A percentile compares a stretch with the other conserved stretches of the same genome.
Evolutionary conservation across 176 grass and related monocot genomes (phyloP).

Genomic region (Triticum turgidum): DNA sequence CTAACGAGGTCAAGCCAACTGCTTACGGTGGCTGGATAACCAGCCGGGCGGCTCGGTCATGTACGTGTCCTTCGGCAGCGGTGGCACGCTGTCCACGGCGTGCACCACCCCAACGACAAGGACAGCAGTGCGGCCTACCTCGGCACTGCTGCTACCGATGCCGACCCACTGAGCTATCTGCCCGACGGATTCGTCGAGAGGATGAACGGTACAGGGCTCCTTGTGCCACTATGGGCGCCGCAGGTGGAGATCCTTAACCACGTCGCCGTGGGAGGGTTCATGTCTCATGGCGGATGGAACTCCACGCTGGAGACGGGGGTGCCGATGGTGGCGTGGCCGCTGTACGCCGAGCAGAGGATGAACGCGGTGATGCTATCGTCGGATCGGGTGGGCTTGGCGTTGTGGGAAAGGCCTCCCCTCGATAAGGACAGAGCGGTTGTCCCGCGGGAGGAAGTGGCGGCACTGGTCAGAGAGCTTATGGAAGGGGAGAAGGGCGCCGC

Average conservation of each 20-base stretch:
- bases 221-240: constrained; percentile 13
- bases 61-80: constrained; percentile 74
- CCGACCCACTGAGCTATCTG: no score
- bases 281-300: constrained; percentile 65
- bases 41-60: constrained; percentile 61
- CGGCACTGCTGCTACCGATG: not conserved
- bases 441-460: constrained; percentile 36
- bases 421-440: constrained; percentile 14
- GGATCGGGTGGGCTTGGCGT: constrained; percentile 21
- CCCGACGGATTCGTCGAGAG: no score
- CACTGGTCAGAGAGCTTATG: constrained; percentile 45
- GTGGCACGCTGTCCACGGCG: constrained; percentile 41
- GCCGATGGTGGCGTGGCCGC: constrained; percentile 51
- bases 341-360: constrained; percentile 65
- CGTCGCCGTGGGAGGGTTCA: constrained; percentile 35
- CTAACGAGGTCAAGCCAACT: not conserved
- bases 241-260: constrained; percentile 50
- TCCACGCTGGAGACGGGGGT: constrained; percentile 61
- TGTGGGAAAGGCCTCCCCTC: not conserved
- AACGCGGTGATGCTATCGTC: constrained; percentile 44
- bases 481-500: constrained; percentile 33
- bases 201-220: no score
- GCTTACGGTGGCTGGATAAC: constrained; percentile 66
- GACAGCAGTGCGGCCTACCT: not conserved
- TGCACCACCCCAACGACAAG: no score